Conservation (phyloP, 2,329 filamentous ascomycete genomes). For the Aspergillus pseudoviridinutans region DNA sequence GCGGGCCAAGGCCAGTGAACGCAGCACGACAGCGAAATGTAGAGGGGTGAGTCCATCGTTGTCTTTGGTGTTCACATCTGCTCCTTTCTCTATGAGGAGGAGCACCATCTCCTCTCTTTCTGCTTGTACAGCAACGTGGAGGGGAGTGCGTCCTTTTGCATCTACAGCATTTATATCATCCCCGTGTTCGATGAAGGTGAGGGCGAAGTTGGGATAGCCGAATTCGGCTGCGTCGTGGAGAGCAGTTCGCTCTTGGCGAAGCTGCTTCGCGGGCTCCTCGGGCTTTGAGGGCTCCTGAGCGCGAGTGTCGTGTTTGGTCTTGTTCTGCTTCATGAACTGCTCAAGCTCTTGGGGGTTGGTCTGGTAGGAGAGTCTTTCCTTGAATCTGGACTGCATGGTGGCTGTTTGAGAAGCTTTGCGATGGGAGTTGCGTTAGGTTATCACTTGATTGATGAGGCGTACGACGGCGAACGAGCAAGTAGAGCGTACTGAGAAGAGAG, state of each 20-base stretch:
- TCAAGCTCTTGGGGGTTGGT: background rate
- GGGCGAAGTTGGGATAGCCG: background rate
- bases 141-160: background rate
- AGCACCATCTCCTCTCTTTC: background rate
- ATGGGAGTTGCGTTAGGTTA: background rate
- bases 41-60: background rate
- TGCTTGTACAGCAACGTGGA: background rate
- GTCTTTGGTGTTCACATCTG: background rate
- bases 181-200: background rate
- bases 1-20: background rate
- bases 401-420: background rate
- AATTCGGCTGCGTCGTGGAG: background rate
- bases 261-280: background rate
- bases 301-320: too few species aligned
- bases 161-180: background rate
- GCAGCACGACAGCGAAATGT: background rate
- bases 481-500: background rate
- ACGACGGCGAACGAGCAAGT: too few species aligned
- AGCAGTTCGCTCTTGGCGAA: background rate
- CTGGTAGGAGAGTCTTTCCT: background rate
- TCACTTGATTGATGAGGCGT: too few species aligned
- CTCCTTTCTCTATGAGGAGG: background rate
- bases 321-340: background rate
- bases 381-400: background rate
- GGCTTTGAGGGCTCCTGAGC: background rate